Evolutionary conservation across 2,329 filamentous ascomycete genomes (phyloP).

Genomic region (Penicillium sp.): DNA sequence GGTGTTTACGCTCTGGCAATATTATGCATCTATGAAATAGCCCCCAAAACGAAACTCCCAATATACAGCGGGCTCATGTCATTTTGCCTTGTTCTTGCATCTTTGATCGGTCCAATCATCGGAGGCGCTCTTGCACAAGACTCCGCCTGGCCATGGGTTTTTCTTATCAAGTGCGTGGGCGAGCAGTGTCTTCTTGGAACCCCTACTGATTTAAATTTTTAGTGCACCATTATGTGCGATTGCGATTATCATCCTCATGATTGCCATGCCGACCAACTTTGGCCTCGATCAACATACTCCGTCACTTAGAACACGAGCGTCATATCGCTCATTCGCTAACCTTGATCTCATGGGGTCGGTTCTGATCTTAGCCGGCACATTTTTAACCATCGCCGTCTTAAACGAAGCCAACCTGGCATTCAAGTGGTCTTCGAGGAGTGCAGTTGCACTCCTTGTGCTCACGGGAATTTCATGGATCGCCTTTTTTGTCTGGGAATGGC

Average conservation of each 20-base stretch:
- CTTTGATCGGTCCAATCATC: conserved; percentile 29
- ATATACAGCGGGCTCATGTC: conserved; percentile 29
- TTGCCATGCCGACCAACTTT: conserved; percentile 29
- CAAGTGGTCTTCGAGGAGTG: conserved; percentile 45
- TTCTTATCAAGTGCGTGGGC: conserved; percentile 29
- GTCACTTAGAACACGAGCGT: conserved; percentile 30
- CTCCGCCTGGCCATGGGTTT: conserved; percentile 34
- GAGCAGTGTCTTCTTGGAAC: no score
- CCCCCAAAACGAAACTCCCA: conserved; percentile 28
- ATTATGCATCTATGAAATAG: conserved; percentile 36
- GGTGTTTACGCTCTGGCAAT: conserved; percentile 36
- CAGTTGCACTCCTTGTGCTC: conserved; percentile 35
- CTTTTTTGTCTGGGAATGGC: conserved; percentile 39
- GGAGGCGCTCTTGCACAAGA: conserved; percentile 29
- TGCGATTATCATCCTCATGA: conserved; percentile 23
- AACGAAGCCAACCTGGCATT: conserved; percentile 51
- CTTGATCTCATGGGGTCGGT: conserved; percentile 28
- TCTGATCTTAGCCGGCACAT: conserved; percentile 46
- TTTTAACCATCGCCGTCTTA: conserved; percentile 53
- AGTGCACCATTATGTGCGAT: conserved; percentile 25
- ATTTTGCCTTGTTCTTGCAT: conserved; percentile 26
- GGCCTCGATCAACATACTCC: conserved; percentile 31
- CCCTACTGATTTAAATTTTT: conserved; percentile 2
- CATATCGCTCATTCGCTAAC: conserved; percentile 30
- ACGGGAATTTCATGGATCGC: conserved; percentile 32